Base-by-base conservation (phyloP, 192 early-diverging fungal species). In the Entomortierella chlamydospora region DNA sequence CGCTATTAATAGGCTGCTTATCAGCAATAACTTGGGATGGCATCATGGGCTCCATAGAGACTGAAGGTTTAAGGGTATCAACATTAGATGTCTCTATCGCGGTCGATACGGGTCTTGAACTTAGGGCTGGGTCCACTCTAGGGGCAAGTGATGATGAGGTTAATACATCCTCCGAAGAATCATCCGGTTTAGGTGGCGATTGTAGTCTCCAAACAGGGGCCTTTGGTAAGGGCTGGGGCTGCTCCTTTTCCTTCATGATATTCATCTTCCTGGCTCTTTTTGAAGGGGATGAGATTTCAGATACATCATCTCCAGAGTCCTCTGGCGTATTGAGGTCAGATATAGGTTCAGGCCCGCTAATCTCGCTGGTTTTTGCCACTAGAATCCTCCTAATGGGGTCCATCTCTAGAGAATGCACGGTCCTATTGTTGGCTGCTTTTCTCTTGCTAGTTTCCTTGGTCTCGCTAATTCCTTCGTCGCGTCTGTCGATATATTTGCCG, bases 271-370 rank as follows among this genome's bases (percentile, higher is more conserved):
- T 63, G 10, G 57, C 23, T 39, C 52, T 51, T 43, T 61, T 62
- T 0, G 59, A 52, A 0, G 68, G 68, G 9, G 68, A 51, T 22
- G 60, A 54, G 15, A 25, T 23, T 15, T 54, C 52, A 25, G 52
- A 28, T 2, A 43, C 39, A 10, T 71, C 69, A 62, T 71, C 68
- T 33, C 8, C 33, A 33, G 60, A 71, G 30, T 43, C 59, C n/a
- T 55, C 69, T 11, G 68, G 57, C 10, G 57, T 64, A 41, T 53
- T 39, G 22, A 18, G 5, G 8, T 25, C 26, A 41, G 0, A 12
- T 28, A 50, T 12, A 23, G 41, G 26, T 26, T 57, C 43, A 6
- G 13, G 6, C 20, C 4, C 15, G 31, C 26, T 34, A n/a, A 10
- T 23, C 25, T 56, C 41, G 9, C 25, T 52, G 20, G 53, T 51